Evolutionary conservation across 257 asterid species (phyloP).

Genomic region (Capsicum baccatum): DNA sequence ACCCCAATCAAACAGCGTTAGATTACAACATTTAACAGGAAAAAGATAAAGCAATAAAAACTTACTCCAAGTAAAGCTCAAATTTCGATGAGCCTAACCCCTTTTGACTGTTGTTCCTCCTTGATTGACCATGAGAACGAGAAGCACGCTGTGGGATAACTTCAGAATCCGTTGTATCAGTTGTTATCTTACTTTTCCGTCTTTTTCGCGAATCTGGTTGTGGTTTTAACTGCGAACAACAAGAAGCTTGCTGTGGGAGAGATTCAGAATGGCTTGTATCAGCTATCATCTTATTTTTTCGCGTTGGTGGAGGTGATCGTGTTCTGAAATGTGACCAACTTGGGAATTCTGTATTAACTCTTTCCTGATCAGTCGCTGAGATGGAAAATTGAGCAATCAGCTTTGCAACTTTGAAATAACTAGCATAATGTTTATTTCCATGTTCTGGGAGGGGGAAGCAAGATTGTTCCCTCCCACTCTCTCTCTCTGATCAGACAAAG

Average conservation of each 20-base stretch:
- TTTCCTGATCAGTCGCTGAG: neutral
- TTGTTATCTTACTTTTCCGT: neutral
- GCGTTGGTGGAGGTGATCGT: neutral
- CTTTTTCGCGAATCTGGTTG: neutral
- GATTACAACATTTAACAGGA: neutral
- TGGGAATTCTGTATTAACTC: neutral
- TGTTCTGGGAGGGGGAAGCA: neutral
- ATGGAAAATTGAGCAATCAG: conserved; percentile 6
- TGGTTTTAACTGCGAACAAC: neutral
- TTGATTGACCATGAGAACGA: conserved; percentile 52
- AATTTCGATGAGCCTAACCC: conserved; percentile 57
- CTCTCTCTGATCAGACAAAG: neutral
- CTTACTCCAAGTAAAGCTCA: conserved; percentile 55
- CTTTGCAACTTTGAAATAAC: conserved; percentile 26
- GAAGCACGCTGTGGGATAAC: conserved; percentile 36
- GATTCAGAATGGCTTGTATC: conserved; percentile 21
- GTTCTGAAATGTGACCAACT: conserved; percentile 24
- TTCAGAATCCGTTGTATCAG: conserved; percentile 34
- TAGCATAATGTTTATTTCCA: conserved; percentile 19
- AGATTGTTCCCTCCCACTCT: conserved; percentile 1
- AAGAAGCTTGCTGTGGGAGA: neutral
- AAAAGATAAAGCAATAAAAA: neutral
- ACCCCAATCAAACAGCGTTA: neutral
- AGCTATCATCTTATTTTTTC: conserved; percentile 14
- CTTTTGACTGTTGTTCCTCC: conserved; percentile 41